These are phyloP conservation scores for Lenzites betulinus DNA, from an alignment of 768 basidiomycete species.

Conservation along the genomic window DNA sequence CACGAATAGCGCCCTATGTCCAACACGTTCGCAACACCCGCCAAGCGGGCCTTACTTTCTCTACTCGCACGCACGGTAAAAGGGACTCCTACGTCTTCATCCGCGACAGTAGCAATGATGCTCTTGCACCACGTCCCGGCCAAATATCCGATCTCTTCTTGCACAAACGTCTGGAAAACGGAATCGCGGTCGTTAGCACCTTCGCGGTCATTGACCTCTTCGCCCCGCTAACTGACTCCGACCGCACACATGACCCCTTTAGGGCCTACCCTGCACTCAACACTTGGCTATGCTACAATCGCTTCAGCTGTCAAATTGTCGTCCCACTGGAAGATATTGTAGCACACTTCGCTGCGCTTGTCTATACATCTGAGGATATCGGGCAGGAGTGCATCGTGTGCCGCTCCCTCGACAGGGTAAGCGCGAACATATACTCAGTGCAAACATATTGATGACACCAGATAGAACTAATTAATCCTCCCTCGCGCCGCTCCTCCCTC, in stretches of 20 bases:
- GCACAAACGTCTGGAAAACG: not conserved
- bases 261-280: not conserved
- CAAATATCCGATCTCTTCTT: not conserved
- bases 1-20: not conserved
- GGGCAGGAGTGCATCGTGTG: not conserved
- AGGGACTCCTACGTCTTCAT: not conserved
- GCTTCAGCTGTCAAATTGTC: not conserved
- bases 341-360: not conserved
- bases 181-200: not conserved
- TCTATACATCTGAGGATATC: not conserved
- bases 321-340: not conserved
- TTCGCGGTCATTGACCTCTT: not conserved
- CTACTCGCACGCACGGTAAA: not conserved
- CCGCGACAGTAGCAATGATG: too few relatives aligned
- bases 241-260: not conserved
- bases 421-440: too few relatives aligned
- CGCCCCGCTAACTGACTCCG: not conserved
- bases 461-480: too few relatives aligned
- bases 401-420: constrained; percentile 2
- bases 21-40: not conserved
- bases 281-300: not conserved
- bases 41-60: not conserved
- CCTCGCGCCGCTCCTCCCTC: too few relatives aligned
- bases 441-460: too few relatives aligned
- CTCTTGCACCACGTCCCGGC: not conserved